phyloP scores from a whole-genome alignment of 2,329 filamentous ascomycete genomes.

The Monosporascus sp. region DNA sequence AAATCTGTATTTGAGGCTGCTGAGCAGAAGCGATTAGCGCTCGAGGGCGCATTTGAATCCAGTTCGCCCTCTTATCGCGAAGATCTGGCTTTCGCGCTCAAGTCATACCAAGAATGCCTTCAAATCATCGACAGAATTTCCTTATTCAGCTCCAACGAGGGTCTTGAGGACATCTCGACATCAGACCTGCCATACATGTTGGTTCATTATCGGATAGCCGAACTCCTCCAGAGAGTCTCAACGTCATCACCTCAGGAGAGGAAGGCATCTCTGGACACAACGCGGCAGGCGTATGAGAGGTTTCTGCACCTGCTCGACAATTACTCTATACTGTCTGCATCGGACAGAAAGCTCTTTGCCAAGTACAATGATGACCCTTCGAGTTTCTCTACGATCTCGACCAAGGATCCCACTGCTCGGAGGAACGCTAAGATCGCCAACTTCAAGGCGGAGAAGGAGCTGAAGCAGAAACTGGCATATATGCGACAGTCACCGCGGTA shows the following conservation, averaged over 20 bases:
- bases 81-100: conserved; percentile 61
- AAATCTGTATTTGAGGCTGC: conserved; percentile 45
- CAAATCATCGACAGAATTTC: conserved; percentile 64
- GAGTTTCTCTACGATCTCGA: conserved; percentile 67
- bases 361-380: conserved; percentile 66
- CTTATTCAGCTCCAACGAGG: conserved; percentile 88
- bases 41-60: conserved; percentile 62
- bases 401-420: conserved; percentile 56
- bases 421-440: conserved; percentile 81
- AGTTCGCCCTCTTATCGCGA: conserved; percentile 62
- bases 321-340: conserved; percentile 65
- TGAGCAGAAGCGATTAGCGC: conserved; percentile 43
- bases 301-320: conserved; percentile 73
- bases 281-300: conserved; percentile 67
- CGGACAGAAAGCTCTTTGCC: conserved; percentile 65
- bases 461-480: conserved; percentile 74
- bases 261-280: conserved; percentile 54
- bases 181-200: conserved; percentile 82
- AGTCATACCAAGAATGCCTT: conserved; percentile 68
- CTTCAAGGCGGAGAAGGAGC: conserved; percentile 78
- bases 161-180: conserved; percentile 79
- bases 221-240: conserved; percentile 67
- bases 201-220: conserved; percentile 72
- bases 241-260: conserved; percentile 50
- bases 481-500: conserved; percentile 38